These are phyloP conservation scores for Triticum timopheevii DNA, from an alignment of 176 grass and related monocot genomes.

Conservation along the genomic window DNA sequence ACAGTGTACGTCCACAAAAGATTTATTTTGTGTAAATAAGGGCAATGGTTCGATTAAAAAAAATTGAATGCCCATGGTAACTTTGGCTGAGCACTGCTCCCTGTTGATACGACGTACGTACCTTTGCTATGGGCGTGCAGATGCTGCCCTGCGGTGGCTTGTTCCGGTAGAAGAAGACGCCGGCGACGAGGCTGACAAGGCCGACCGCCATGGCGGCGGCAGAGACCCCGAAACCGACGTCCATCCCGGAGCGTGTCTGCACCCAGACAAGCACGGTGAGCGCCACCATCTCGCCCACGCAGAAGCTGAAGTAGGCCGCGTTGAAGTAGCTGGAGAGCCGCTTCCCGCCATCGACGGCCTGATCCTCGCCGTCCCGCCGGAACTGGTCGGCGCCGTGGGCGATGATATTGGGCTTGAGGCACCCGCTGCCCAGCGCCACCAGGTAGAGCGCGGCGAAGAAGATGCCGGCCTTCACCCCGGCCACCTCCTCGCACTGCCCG, in stretches of 20 bases:
- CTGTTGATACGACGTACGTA: not conserved
- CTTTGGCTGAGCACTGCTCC: too few species aligned
- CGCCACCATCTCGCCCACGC: slow-evolving; percentile 78
- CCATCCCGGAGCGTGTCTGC: slow-evolving; percentile 82
- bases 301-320: slow-evolving; percentile 92
- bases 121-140: slow-evolving; percentile 70
- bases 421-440: slow-evolving; percentile 83
- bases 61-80: not conserved
- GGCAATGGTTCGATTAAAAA: not conserved
- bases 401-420: slow-evolving; percentile 91
- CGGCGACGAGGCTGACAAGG: slow-evolving; percentile 56
- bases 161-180: slow-evolving; percentile 71
- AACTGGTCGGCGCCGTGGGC: slow-evolving; percentile 83
- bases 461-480: slow-evolving; percentile 56
- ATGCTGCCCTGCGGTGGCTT: slow-evolving; percentile 88
- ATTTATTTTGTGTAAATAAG: not conserved
- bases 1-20: not conserved
- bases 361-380: slow-evolving; percentile 8
- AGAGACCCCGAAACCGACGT: slow-evolving; percentile 66
- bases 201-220: slow-evolving; percentile 62
- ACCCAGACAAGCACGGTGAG: slow-evolving; percentile 86
- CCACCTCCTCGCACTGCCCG: slow-evolving; percentile 45
- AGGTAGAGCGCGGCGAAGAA: slow-evolving; percentile 88
- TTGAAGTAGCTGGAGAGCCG: slow-evolving; percentile 88
- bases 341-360: slow-evolving; percentile 14